phyloP scores from a whole-genome alignment of 805 yeast genomes.

The Wickerhamomyces sydowiorum region DNA sequence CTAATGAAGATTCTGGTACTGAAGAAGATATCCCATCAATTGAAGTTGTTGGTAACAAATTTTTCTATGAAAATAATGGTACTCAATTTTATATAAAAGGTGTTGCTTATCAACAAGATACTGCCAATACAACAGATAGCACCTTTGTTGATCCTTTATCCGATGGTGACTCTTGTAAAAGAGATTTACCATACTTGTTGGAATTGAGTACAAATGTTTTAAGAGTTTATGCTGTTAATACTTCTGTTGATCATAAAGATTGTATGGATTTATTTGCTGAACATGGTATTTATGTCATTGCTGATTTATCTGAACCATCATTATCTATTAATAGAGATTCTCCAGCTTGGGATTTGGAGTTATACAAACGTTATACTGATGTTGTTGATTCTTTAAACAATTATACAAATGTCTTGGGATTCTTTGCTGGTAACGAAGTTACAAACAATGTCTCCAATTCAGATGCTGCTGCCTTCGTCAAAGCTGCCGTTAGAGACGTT shows the following conservation, averaged over 20 bases:
- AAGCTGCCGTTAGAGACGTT: slow-evolving; percentile 84
- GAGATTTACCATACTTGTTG: slow-evolving; percentile 65
- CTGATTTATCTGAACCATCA: slow-evolving; percentile 76
- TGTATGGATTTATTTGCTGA: slow-evolving; percentile 66
- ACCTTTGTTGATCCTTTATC: slow-evolving; percentile 62
- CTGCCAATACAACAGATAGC: slow-evolving; percentile 34
- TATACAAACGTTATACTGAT: slow-evolving; percentile 64
- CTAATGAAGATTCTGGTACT: slow-evolving; percentile 18
- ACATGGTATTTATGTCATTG: slow-evolving; percentile 80
- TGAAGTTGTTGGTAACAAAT: slow-evolving; percentile 60
- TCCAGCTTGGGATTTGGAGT: slow-evolving; percentile 66
- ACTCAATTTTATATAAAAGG: slow-evolving; percentile 74
- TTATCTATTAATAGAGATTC: slow-evolving; percentile 62
- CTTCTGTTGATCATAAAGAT: slow-evolving; percentile 55
- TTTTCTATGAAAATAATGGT: slow-evolving; percentile 63
- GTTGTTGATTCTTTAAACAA: slow-evolving; percentile 69
- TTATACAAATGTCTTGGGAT: slow-evolving; percentile 75
- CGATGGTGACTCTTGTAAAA: slow-evolving; percentile 52
- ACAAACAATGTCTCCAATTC: slow-evolving; percentile 67
- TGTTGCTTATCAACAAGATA: slow-evolving; percentile 66
- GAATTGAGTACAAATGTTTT: slow-evolving; percentile 60
- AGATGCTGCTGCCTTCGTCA: slow-evolving; percentile 78
- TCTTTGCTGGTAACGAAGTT: slow-evolving; percentile 92
- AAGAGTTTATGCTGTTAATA: slow-evolving; percentile 75
- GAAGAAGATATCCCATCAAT: slow-evolving; percentile 39